Evolutionary conservation across 2,329 filamentous ascomycete genomes (phyloP), one percentile per base, ranked within the genome.

Genomic region (Colletotrichum sp.): DNA sequence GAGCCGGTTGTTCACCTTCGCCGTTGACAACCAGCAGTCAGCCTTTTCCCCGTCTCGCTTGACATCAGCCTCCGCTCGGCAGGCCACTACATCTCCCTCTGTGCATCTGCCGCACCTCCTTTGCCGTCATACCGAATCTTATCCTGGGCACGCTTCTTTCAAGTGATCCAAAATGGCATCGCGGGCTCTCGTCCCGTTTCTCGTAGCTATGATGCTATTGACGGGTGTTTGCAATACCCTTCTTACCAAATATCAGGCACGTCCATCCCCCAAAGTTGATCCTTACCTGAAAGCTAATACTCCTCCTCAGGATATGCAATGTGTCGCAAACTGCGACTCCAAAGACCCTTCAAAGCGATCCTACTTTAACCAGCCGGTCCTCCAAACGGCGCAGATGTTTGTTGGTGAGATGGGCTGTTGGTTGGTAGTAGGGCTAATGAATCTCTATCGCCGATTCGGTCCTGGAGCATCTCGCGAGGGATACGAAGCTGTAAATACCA

Each of bases 361-460:
- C 78, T 90, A 91, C 80, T 99, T 99, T 86, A 95, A 98, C 84
- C 96, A 99, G 83, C 97, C 97, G 21, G 96, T 99, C 68, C 92
- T 99, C 71, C 97, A 99, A 84, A 99, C 97, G 78, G 92, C 95
- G 2, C 97, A 99, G 85, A 99, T 99, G 97, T 99, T 99, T 84
- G 90, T 98, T 77, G 97, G 97, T 72, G 97, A 99, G 85, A 94
- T 95, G 90, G 96, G 96, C 78, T 98, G 96, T 88, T 99, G 96
- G 96, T 90, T 99, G 16, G 95, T 99, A 69, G 91, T 99, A 59
- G 92, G 94, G 26, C 81, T 90, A 66, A 93, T 94, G 82, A 88
- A 91, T 26, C 85, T 96, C 3, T 95, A 94, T 84, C 88, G 89
- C 65, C 90, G 90, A 77, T 90, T 91, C 80, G 80, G 86, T 61